These are phyloP conservation scores for Glonium stellatum DNA, from an alignment of 495 filamentous ascomycete genomes.

Conservation along the genomic window DNA sequence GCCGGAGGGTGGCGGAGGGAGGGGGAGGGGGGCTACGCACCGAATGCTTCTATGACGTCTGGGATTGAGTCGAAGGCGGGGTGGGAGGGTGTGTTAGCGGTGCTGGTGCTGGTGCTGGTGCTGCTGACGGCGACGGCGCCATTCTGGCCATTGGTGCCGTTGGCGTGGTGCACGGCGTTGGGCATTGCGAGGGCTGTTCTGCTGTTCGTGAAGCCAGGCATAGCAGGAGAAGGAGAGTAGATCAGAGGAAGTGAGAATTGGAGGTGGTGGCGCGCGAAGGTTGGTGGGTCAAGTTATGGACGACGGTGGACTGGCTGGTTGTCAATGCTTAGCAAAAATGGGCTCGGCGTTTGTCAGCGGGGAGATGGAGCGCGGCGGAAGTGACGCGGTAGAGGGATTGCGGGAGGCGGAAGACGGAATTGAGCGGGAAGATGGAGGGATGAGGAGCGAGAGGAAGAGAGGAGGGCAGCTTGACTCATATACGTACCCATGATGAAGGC, in stretches of 20 bases:
- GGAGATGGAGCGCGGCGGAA: not conserved
- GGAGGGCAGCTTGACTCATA: not conserved
- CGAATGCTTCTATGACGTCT: slow-evolving; percentile 75
- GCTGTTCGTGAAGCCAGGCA: not conserved
- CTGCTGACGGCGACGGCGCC: no score
- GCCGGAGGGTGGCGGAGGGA: no score
- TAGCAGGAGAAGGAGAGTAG: not conserved
- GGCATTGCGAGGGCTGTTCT: not conserved
- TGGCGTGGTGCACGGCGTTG: not conserved
- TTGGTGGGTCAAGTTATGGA: not conserved
- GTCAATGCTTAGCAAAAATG: slow-evolving; percentile 22
- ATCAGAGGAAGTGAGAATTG: not conserved
- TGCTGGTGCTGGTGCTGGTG: no score
- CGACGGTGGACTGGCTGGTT: not conserved
- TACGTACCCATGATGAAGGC: not conserved
- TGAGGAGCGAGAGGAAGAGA: no score
- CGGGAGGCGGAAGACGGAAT: not conserved
- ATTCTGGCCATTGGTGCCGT: not conserved
- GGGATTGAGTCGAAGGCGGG: slow-evolving; percentile 73
- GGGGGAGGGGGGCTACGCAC: slow-evolving; percentile 45
- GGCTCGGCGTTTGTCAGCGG: slow-evolving; percentile 18
- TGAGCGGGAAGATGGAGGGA: not conserved
- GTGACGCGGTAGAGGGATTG: not conserved
- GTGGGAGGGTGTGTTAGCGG: slow-evolving; percentile 16
- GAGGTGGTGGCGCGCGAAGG: not conserved